These are phyloP conservation scores for Microstegium vimineum DNA, from an alignment of 176 grass and related monocot genomes.

Conservation along the genomic window DNA sequence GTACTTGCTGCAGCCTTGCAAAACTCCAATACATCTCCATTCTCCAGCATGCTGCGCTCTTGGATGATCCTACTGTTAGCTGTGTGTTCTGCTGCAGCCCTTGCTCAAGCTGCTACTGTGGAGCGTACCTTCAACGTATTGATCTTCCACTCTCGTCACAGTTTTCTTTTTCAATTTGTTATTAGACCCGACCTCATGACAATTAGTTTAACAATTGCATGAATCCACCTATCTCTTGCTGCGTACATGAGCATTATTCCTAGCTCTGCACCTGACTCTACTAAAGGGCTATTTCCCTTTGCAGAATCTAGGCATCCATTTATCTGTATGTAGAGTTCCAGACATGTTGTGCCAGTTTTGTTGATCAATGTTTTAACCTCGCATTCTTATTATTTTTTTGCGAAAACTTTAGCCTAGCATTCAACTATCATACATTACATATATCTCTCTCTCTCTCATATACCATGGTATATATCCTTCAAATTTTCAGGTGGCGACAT, in stretches of 20 bases:
- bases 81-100: slow-evolving; percentile 4
- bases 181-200: not conserved
- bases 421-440: not conserved
- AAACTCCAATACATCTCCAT: not conserved
- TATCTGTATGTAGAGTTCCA: not conserved
- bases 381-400: not conserved
- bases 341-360: not conserved
- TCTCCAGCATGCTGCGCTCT: slow-evolving; percentile 14
- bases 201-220: not conserved
- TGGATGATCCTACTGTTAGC: slow-evolving; percentile 25
- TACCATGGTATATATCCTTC: not conserved
- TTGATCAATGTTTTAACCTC: not conserved
- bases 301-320: not conserved
- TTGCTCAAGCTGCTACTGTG: slow-evolving; percentile 42
- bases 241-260: not conserved
- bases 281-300: not conserved
- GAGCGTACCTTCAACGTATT: slow-evolving; percentile 69
- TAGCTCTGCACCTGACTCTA: not conserved
- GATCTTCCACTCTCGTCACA: not conserved
- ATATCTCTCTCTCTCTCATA: not conserved
- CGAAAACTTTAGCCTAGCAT: not conserved
- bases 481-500: slow-evolving; percentile 41
- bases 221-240: not conserved
- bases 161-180: not conserved
- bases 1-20: not conserved